Evolutionary conservation across 768 basidiomycete genomes (phyloP), one percentile per base, ranked within the genome.

Genomic region (Boletus tomentosulus): DNA sequence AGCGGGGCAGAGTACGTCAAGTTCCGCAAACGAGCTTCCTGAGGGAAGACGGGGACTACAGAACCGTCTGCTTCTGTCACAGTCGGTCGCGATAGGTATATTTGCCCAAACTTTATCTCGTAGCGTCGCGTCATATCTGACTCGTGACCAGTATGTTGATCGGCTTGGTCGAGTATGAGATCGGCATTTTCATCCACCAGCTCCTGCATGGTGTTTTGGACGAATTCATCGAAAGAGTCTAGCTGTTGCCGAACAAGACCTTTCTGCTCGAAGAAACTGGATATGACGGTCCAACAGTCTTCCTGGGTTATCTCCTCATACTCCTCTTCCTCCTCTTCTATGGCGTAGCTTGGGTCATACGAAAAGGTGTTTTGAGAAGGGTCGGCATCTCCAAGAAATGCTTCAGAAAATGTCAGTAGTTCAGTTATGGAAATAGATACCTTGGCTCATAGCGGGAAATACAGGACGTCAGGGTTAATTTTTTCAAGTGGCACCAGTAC

Each of bases 201-300:
- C 69, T 98, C 97, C 73, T 98, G 96, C 94, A 99, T 97, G 13
- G 94, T 98, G 63, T 98, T 98, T 68, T 98, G 93, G 33, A 99
- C 92, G 65, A 98, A 99, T 74, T 98, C 96, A 69, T 99, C 94
- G 72, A 96, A 99, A 11, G 92, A 95, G 74, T 96, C 94, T 50
- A 98, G 84, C 69, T 99, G 97, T 69, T 99, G 97, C 46, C 92
- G 84, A 50, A 98, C 97, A 56, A 99, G 87, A 73, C 96, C 96
- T 71, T 96, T 97, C 70, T 93, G 90, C 58, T 92, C 87, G 71
- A 99, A 98, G 76, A 96, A 99, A 64, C 91, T 86, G 57, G 91
- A 88, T 63, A 98, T 98, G 67, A 99, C 87, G 38, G 87, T 85
- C 92, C 92, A 96, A 70, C 92, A 93, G 65, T 93, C 92, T 69